Evolutionary conservation across 768 basidiomycete species (phyloP), one percentile per base, ranked within the genome.

Genomic region (Leccinellum luteum): DNA sequence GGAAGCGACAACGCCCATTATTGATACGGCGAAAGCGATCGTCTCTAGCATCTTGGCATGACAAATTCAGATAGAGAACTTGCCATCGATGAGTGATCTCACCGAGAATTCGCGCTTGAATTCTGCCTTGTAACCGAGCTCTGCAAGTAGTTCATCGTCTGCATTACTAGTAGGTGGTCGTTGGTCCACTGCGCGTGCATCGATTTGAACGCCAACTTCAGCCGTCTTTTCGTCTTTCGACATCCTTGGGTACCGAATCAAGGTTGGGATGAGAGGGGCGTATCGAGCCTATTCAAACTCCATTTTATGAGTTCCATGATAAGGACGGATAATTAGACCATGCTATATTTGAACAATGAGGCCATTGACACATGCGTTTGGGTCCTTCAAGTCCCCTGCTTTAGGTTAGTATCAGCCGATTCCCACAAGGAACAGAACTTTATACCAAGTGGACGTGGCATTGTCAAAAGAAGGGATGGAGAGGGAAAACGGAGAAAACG

Each of bases 81-180:
- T 7, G 5, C 10, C 21, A 0, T 8, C 3, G 23, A 47, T 23
- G 4, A n/a, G 21, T 7, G 19, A 49, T 54, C 81, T 64, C 64
- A 86, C 86, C 62, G 86, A 84, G 66, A 90, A 89, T 69, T 89
- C 85, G 51, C 87, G 83, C 66, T 77, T 85, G 73, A 90, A 89
- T 70, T 88, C 86, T 66, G 79, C 77, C 74, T 79, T 86, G 68
- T 89, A 90, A 6, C 87, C 87, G 31, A 90, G 79, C 60, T 81
- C 73, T 12, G 86, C 87, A 25, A 89, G 81, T 45, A 80, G 74
- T 4, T 66, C 75, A 68, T 88, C 76, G 64, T 89, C 86, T 15
- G 75, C 77, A 61, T 78, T 74, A n/a, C n/a, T n/a, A 4, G 64
- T 74, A 6, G 64, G 61, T 23, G 71, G 54, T 13, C 52, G 52